Evolutionary conservation across 2,329 filamentous ascomycete genomes (phyloP), one percentile per base, ranked within the genome.

Genomic region (Ambrosiella xylebori): DNA sequence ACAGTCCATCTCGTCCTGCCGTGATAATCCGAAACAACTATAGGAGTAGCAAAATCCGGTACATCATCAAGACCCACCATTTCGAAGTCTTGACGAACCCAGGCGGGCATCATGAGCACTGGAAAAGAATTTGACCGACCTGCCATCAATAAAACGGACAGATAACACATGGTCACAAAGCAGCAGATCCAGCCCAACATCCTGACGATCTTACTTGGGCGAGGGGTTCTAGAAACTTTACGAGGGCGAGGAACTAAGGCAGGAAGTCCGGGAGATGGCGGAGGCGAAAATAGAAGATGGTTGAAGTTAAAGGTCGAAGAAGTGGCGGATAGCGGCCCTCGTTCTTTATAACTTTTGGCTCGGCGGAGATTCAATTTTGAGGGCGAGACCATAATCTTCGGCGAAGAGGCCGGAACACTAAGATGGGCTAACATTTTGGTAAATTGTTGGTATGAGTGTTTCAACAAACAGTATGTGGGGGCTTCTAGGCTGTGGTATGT

Each of bases 1-100:
- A 94, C 78, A 0, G 88, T 93, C 88, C 88, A 94, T 66, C 79
- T 84, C 9, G 81, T 73, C 56, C 75, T 77, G 2, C 84, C 85
- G 50, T 74, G 73, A 35, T 73, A 71, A 68, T 89, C 85, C 12
- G 76, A 79, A 51, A 90, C 74, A 5, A 87, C 76, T 17, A 93
- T 75, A 0, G 86, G 85, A 0, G 84, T 85, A 0, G 87, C 83
- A 61, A 86, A 81, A 36, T 84, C 76, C 0, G 86, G 86, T n/a
- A 88, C 68, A 47, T 73, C 73, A 61, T 81, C 77, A 61, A 80
- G 80, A 41, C 76, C 79, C 7, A 86, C 77, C 75, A 87, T 81
- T 64, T 87, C 82, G 66, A 81, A 84, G 54, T 79, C 71, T 52
- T 77, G 72, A 15, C 68, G 69, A 13, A 58, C 52, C 59, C 59